Conservation (phyloP, 2,329 filamentous ascomycete species). For the Claviceps maximensis region DNA sequence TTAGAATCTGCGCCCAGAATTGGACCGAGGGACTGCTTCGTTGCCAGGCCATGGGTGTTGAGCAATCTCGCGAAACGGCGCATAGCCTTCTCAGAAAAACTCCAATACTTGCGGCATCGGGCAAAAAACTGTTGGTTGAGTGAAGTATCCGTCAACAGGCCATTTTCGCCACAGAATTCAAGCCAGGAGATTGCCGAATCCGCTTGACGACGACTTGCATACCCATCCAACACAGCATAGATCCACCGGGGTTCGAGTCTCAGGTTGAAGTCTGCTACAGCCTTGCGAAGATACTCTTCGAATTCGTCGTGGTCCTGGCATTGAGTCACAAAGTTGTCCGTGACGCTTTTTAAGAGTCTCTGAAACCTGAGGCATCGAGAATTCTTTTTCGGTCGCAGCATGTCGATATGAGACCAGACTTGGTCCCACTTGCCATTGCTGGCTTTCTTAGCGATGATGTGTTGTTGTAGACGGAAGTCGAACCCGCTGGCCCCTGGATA, state of each 20-base stretch:
- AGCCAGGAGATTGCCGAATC: constrained; percentile 19
- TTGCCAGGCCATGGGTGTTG: constrained; percentile 20
- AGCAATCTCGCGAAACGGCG: constrained; percentile 6
- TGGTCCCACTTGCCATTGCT: constrained; percentile 15
- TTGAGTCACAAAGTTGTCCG: constrained; percentile 19
- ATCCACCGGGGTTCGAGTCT: constrained; percentile 16
- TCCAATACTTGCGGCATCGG: constrained; percentile 21
- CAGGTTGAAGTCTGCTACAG: constrained; percentile 15
- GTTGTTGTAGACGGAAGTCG: constrained; percentile 17
- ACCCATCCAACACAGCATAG: constrained; percentile 17
- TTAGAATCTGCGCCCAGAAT: not conserved
- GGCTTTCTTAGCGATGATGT: constrained; percentile 16
- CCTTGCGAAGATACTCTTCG: constrained; percentile 16
- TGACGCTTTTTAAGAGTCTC: constrained; percentile 17
- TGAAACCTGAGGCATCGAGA: constrained; percentile 13
- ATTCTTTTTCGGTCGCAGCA: constrained; percentile 9
- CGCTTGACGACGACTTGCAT: constrained; percentile 17
- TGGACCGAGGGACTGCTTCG: constrained; percentile 11
- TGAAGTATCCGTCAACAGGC: constrained; percentile 15
- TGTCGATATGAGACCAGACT: constrained; percentile 11
- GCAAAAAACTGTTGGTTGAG: constrained; percentile 17
- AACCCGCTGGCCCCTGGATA: constrained; percentile 8
- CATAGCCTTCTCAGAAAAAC: constrained; percentile 18
- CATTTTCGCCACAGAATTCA: constrained; percentile 17
- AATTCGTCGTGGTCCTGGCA: constrained; percentile 13